phyloP scores from a whole-genome alignment of 768 basidiomycete genomes.

The Omphalotus guepiniiformis region DNA sequence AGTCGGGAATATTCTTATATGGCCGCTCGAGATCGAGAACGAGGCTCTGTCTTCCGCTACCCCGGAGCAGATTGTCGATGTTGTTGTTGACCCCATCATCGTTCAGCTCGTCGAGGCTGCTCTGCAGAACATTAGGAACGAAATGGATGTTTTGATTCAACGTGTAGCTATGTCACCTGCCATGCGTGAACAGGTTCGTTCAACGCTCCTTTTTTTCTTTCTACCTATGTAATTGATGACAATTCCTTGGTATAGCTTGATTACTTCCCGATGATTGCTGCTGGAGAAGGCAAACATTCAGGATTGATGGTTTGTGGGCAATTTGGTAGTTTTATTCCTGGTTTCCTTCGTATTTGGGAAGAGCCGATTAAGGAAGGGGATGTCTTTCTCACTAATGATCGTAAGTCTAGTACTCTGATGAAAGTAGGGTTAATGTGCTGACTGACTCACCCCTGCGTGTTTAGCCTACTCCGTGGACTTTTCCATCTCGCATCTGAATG shows the following conservation, averaged over 20 bases:
- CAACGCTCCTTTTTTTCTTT: not conserved
- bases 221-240: not conserved
- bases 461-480: conserved; percentile 1
- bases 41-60: not conserved
- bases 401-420: conserved; percentile 14
- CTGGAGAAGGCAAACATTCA: conserved; percentile 22
- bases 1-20: conserved; percentile 25
- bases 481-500: conserved; percentile 27
- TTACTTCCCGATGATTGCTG: conserved; percentile 27
- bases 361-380: conserved; percentile 26
- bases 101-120: conserved; percentile 20
- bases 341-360: conserved; percentile 24
- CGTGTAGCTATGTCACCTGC: conserved; percentile 9
- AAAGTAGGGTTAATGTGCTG: too few relatives aligned
- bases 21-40: conserved; percentile 12
- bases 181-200: conserved; percentile 1
- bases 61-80: not conserved
- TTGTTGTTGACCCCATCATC: conserved; percentile 10
- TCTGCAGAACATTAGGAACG: conserved; percentile 20
- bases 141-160: conserved; percentile 26
- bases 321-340: conserved; percentile 27
- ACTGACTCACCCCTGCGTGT: too few relatives aligned
- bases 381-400: conserved; percentile 26
- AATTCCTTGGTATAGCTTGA: conserved; percentile 13
- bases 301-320: conserved; percentile 27